A percentile compares a stretch with the other conserved stretches of the same genome.
These are phyloP conservation scores for Lentinula sp. DNA, from an alignment of 768 basidiomycete genomes.

Conservation along the genomic window DNA sequence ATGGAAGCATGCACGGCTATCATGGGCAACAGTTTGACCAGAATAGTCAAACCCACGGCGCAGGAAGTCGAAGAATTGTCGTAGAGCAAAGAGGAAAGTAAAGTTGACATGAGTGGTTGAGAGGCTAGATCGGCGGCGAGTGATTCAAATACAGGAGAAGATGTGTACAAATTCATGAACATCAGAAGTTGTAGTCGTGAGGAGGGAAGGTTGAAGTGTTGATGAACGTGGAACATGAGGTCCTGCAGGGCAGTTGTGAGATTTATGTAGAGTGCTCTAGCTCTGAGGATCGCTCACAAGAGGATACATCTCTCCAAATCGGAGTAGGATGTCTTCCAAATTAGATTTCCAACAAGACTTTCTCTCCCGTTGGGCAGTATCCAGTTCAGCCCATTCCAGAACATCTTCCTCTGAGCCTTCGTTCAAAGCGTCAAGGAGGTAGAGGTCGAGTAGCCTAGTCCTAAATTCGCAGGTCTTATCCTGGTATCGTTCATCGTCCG, in stretches of 20 bases:
- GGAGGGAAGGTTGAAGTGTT: constrained; percentile 53
- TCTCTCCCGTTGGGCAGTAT: constrained; percentile 53
- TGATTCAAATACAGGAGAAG: constrained; percentile 44
- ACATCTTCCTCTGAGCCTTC: constrained; percentile 70
- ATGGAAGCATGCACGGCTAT: constrained; percentile 60
- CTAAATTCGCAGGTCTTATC: constrained; percentile 60
- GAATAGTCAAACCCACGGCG: constrained; percentile 53
- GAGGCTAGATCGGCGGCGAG: constrained; percentile 45
- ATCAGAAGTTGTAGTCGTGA: constrained; percentile 66
- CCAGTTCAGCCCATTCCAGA: constrained; percentile 67
- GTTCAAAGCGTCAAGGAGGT: constrained; percentile 71
- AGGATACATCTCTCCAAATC: constrained; percentile 56
- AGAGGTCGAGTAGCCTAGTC: constrained; percentile 64
- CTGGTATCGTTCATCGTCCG: constrained; percentile 35
- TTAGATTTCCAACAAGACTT: constrained; percentile 70
- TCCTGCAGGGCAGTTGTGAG: constrained; percentile 39
- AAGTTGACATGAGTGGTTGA: constrained; percentile 57
- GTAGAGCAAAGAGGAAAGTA: constrained; percentile 64
- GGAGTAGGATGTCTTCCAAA: constrained; percentile 68
- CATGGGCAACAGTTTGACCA: constrained; percentile 71
- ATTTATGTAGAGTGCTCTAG: not conserved
- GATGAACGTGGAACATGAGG: constrained; percentile 61
- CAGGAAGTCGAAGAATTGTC: constrained; percentile 73
- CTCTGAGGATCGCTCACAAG: constrained; percentile 20
- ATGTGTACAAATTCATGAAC: constrained; percentile 58